Conservation (phyloP, 108 stramenopile species). For the Nannochloropsis salina region DNA sequence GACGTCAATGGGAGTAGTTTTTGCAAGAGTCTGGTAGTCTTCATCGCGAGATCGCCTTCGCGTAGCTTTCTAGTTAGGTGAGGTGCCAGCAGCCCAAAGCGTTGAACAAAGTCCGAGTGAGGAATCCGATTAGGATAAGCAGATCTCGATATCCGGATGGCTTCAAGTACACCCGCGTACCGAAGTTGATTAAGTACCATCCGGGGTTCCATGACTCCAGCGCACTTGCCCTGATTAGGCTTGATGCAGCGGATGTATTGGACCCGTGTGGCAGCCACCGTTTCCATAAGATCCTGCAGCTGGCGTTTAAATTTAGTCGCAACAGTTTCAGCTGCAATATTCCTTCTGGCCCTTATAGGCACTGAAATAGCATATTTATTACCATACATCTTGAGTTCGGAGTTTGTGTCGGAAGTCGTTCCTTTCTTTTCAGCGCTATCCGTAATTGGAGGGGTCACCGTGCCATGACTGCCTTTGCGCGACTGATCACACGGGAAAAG, state of each 20-base stretch:
- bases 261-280: slow-evolving; percentile 70
- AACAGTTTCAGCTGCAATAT: slow-evolving; percentile 25
- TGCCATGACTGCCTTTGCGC: too few relatives aligned
- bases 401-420: background rate
- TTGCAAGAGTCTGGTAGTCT: background rate
- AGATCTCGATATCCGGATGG: slow-evolving; percentile 69
- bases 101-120: slow-evolving; percentile 59
- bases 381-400: background rate
- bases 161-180: slow-evolving; percentile 87
- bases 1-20: background rate
- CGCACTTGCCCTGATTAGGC: slow-evolving; percentile 52
- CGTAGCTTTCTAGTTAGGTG: background rate
- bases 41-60: background rate
- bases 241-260: slow-evolving; percentile 58
- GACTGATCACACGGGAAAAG: background rate
- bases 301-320: slow-evolving; percentile 59
- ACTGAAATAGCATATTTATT: too few relatives aligned
- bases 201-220: slow-evolving; percentile 47
- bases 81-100: background rate
- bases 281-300: slow-evolving; percentile 69
- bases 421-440: background rate
- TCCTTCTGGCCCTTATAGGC: background rate
- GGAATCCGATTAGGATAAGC: slow-evolving; percentile 80
- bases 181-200: slow-evolving; percentile 75
- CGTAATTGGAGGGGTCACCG: background rate